These are phyloP conservation scores for Hibiscus syriacus DNA, from an alignment of 345 rosid species.

Conservation along the genomic window DNA sequence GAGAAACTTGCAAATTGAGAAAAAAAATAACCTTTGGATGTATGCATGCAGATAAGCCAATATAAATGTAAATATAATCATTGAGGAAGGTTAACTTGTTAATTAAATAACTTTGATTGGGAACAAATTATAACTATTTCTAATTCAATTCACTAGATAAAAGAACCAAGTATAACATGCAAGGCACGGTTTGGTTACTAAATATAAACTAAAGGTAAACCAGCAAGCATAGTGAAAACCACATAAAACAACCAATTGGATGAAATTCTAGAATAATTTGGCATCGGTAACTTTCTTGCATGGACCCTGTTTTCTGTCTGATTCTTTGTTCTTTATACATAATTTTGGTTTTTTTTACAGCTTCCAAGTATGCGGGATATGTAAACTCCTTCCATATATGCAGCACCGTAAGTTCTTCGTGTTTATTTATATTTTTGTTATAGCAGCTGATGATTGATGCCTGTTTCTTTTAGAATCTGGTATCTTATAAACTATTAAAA, in stretches of 20 bases:
- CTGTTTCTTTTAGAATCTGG: not conserved
- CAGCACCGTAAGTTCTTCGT: constrained; percentile 59
- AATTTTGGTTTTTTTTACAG: constrained; percentile 31
- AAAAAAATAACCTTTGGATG: not conserved
- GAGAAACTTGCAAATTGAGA: not conserved
- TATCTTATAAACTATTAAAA: not conserved
- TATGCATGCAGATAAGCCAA: not conserved
- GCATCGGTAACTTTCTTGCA: not conserved
- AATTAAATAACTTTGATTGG: not conserved
- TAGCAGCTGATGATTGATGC: not conserved
- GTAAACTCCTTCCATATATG: constrained; percentile 68
- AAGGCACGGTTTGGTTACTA: too few relatives aligned
- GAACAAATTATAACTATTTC: not conserved
- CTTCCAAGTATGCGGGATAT: constrained; percentile 92
- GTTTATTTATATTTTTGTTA: not conserved
- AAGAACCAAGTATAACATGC: too few relatives aligned
- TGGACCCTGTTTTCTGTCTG: not conserved
- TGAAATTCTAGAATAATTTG: too few relatives aligned
- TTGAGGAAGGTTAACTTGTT: not conserved
- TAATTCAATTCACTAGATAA: not conserved
- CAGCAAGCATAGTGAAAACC: too few relatives aligned
- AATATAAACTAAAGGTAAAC: too few relatives aligned
- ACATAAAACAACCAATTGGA: too few relatives aligned
- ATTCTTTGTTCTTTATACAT: constrained; percentile 2
- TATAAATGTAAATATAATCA: not conserved